Conservation (phyloP, 805 yeast species). For the Vanderwaltozyma verrucispora region DNA sequence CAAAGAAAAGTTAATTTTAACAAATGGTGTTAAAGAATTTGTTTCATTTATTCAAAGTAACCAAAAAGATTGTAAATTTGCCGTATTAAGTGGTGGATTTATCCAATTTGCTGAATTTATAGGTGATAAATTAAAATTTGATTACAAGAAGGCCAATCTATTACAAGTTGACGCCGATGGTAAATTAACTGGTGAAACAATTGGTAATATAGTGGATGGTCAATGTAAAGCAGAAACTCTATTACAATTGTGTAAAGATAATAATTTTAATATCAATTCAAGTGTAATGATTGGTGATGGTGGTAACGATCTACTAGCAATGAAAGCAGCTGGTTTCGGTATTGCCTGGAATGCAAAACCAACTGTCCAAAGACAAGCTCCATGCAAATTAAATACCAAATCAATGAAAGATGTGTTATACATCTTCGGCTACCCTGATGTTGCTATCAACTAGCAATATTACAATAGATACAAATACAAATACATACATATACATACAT, state of each 20-base stretch:
- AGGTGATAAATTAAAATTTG: constrained; percentile 55
- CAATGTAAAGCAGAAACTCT: constrained; percentile 67
- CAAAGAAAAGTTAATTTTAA: constrained; percentile 55
- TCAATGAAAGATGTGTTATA: constrained; percentile 67
- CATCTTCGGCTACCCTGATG: constrained; percentile 63
- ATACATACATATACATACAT: too few species aligned
- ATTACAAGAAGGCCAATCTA: constrained; percentile 82
- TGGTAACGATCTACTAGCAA: constrained; percentile 90
- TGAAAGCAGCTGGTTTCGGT: constrained; percentile 87
- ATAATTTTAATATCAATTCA: constrained; percentile 36
- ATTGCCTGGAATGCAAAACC: constrained; percentile 98
- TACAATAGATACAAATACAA: too few species aligned
- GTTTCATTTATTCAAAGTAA: constrained; percentile 46
- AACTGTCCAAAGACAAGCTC: constrained; percentile 74
- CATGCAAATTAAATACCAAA: constrained; percentile 66
- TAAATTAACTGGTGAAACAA: constrained; percentile 61
- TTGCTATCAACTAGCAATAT: constrained; percentile 31
- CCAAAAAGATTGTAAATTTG: constrained; percentile 51
- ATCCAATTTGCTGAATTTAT: constrained; percentile 76
- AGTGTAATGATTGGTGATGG: constrained; percentile 94
- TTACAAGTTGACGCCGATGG: constrained; percentile 38
- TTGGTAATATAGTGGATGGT: constrained; percentile 83
- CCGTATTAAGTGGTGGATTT: constrained; percentile 93
- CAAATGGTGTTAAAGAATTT: constrained; percentile 79
- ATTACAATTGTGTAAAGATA: constrained; percentile 46